Conservation (phyloP, 2,329 filamentous ascomycete genomes). For the Aspergillus sp. region DNA sequence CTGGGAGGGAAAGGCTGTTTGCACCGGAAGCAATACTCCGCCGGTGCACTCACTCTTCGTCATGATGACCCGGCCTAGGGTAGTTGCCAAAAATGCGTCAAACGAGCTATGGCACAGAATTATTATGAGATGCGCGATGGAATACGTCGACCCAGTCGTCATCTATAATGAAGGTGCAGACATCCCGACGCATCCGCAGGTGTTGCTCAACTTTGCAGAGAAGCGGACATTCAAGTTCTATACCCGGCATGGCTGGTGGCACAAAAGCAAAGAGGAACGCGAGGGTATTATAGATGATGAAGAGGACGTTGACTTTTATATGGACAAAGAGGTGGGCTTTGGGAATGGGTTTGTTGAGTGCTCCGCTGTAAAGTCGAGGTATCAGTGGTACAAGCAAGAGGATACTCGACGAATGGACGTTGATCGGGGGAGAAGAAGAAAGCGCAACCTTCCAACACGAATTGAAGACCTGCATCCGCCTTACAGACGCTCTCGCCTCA, state of each 20-base stretch:
- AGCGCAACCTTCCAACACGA: neutral
- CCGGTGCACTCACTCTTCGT: slow-evolving; percentile 23
- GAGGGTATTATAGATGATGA: slow-evolving; percentile 5
- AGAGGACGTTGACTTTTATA: neutral
- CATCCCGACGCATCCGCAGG: slow-evolving; percentile 3
- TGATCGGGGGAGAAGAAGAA: no score
- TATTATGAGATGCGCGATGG: slow-evolving; percentile 16
- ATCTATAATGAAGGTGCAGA: slow-evolving; percentile 8
- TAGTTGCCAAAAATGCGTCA: neutral
- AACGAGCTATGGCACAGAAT: slow-evolving; percentile 11
- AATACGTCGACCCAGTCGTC: slow-evolving; percentile 25
- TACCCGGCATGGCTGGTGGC: slow-evolving; percentile 24
- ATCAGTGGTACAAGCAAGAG: neutral
- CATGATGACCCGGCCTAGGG: slow-evolving; percentile 19
- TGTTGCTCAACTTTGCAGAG: slow-evolving; percentile 14
- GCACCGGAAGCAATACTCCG: slow-evolving; percentile 17
- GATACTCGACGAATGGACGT: neutral
- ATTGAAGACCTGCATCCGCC: neutral
- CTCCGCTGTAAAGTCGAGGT: neutral
- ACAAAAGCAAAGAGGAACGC: neutral
- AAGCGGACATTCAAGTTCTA: slow-evolving; percentile 23
- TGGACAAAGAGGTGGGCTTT: neutral
- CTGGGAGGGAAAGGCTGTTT: slow-evolving; percentile 18
- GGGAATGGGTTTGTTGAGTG: neutral
- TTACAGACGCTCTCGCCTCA: neutral